phyloP scores from a whole-genome alignment of 2,329 filamentous ascomycete genomes.

The Trichoderma cornu-damae region DNA sequence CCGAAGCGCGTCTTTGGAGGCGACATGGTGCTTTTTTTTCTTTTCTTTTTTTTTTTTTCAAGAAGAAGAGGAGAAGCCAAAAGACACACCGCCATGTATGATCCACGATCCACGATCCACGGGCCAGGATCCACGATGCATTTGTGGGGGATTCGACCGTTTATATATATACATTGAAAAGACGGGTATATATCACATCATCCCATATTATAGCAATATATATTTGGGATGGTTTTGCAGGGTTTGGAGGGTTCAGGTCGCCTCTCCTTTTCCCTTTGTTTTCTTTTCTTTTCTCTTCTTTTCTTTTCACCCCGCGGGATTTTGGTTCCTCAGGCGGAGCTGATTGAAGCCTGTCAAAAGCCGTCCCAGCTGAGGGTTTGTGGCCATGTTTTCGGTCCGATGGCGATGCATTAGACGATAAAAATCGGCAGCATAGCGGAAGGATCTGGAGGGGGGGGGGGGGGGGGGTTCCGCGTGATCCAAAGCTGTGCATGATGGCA shows the following conservation, averaged over 20 bases:
- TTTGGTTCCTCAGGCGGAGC: not conserved
- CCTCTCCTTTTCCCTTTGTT: no score
- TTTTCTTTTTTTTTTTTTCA: no score
- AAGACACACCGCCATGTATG: no score
- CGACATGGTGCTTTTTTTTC: not conserved
- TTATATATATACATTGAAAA: not conserved
- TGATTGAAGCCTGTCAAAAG: not conserved
- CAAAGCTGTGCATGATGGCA: not conserved
- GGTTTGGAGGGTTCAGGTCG: no score
- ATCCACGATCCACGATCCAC: not conserved
- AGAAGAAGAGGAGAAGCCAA: no score
- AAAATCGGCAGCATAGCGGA: slow-evolving; percentile 5
- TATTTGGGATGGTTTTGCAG: no score
- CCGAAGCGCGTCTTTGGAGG: not conserved
- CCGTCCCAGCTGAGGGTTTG: not conserved
- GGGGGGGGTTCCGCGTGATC: not conserved
- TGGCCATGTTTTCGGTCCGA: slow-evolving; percentile 5
- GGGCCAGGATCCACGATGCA: not conserved
- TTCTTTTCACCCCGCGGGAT: not conserved
- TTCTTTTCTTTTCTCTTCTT: not conserved
- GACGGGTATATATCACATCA: no score
- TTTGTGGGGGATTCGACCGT: no score
- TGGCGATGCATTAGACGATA: not conserved
- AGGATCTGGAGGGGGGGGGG: not conserved
- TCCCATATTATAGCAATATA: no score